Evolutionary conservation across 805 yeast species (phyloP), one percentile per base, ranked within the genome.

Genomic region (Candida bentonensis): DNA sequence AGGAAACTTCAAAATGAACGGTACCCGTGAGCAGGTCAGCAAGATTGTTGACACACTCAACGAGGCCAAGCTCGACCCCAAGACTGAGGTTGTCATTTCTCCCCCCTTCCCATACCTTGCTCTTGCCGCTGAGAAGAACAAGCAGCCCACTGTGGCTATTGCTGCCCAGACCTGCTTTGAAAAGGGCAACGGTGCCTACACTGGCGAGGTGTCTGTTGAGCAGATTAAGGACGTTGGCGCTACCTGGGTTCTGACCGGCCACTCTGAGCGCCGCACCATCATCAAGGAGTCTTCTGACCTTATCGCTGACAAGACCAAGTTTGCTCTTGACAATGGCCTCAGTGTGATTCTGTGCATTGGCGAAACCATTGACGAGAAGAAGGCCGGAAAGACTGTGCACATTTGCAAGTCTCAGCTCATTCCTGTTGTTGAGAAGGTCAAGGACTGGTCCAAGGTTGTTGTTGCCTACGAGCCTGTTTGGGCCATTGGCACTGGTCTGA

Each of bases 401-500:
- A 94, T 92, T 51, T 80, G 84, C 67, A 76, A 82, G 65, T 79
- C 83, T 72, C 97, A 92, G 76, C 74, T 89, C 62, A 73, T 77
- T 55, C 96, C 97, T 50, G 96, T 82, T 50, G 69, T 82, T 60
- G 82, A 78, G 63, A 60, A 64, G 59, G 45, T 49, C 43, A 61
- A 66, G 48, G 96, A 88, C 79, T 89, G 97, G 97, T 59, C 82
- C 52, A 74, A 83, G 67, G 73, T 92, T 55, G 97, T 92, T 53
- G 70, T 92, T 66, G 98, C 98, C 61, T 92, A 92, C 73, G 98
- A 92, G 74, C 98, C 98, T 59, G 95, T 92, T 56, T 92, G 98
- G 98, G 98, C 98, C 59, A 92, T 92, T 59, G 98, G 98, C 67
- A 88, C 97, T 57, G 98, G 98, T 63, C 78, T 92, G 63, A 96